Evolutionary conservation across 768 basidiomycete species (phyloP).

Genomic region (Russula virescens): DNA sequence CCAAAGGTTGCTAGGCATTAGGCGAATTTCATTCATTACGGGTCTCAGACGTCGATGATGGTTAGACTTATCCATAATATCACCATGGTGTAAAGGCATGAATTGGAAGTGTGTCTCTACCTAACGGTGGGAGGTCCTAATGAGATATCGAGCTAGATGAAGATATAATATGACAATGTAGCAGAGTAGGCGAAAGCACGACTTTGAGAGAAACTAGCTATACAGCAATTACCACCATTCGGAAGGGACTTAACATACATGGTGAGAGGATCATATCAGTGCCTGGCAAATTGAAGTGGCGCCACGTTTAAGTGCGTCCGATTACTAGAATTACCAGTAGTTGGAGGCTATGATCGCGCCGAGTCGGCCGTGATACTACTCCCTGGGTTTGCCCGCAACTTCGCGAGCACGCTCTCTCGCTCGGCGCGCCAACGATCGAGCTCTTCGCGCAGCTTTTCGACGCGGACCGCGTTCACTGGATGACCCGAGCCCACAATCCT

Average conservation of each 20-base stretch:
- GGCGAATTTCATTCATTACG: background rate
- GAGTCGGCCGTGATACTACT: background rate
- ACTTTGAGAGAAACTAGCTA: background rate
- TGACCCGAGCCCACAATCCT: slow-evolving; percentile 55
- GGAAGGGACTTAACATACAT: slow-evolving; percentile 8
- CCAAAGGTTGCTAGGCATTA: slow-evolving; percentile 42
- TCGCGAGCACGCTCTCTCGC: slow-evolving; percentile 29
- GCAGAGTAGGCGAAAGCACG: background rate
- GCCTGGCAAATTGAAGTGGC: background rate
- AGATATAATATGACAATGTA: slow-evolving; percentile 1
- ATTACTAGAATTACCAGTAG: background rate
- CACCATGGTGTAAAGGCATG: background rate
- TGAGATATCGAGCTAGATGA: background rate
- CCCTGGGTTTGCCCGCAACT: slow-evolving; percentile 14
- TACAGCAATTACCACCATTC: slow-evolving; percentile 15
- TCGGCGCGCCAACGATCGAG: slow-evolving; percentile 65
- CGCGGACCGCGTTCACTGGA: slow-evolving; percentile 61
- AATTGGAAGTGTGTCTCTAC: background rate
- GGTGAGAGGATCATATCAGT: background rate
- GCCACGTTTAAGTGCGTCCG: background rate
- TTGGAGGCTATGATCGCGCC: slow-evolving; percentile 8
- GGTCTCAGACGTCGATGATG: no score
- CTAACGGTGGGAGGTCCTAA: background rate
- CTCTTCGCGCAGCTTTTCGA: slow-evolving; percentile 57
- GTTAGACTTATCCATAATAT: slow-evolving; percentile 16